Percentiles rank a stretch among this genome's conserved stretches.
Evolutionary conservation across 2,329 filamentous ascomycete species (phyloP).

Genomic region (Metarhizium sp.): DNA sequence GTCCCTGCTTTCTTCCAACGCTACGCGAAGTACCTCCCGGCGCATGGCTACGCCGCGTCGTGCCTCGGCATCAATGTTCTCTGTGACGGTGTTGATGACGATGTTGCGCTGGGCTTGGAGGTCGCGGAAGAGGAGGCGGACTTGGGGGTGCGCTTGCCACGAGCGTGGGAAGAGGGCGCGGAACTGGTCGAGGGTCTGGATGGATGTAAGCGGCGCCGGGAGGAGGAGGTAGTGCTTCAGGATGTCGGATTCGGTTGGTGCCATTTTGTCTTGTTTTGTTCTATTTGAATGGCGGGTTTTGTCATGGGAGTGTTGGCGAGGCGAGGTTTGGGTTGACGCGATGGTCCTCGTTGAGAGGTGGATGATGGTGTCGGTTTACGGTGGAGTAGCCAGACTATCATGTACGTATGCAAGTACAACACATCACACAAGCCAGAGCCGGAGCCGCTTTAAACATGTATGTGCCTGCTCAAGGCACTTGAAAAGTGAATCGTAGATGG

Average conservation of each 20-base stretch:
- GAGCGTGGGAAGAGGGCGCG: slow-evolving; percentile 63
- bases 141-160: slow-evolving; percentile 54
- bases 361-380: too few relatives aligned
- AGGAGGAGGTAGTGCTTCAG: slow-evolving; percentile 70
- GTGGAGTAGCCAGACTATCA: too few relatives aligned
- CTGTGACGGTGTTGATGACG: slow-evolving; percentile 57
- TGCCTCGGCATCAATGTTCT: slow-evolving; percentile 56
- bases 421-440: too few relatives aligned
- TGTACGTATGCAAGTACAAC: too few relatives aligned
- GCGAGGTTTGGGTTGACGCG: not conserved
- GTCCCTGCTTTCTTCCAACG: slow-evolving; percentile 37
- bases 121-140: slow-evolving; percentile 67
- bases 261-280: slow-evolving; percentile 37
- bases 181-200: slow-evolving; percentile 68
- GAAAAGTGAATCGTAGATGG: too few relatives aligned
- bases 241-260: slow-evolving; percentile 65
- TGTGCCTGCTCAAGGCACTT: too few relatives aligned
- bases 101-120: slow-evolving; percentile 65
- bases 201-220: slow-evolving; percentile 63
- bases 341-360: too few relatives aligned
- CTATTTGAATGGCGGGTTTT: not conserved
- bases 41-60: slow-evolving; percentile 49
- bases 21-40: slow-evolving; percentile 44
- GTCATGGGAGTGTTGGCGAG: not conserved
- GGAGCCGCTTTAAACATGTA: too few relatives aligned